Evolutionary conservation across 2,329 filamentous ascomycete genomes (phyloP).

Genomic region (Davidsoniella virescens): DNA sequence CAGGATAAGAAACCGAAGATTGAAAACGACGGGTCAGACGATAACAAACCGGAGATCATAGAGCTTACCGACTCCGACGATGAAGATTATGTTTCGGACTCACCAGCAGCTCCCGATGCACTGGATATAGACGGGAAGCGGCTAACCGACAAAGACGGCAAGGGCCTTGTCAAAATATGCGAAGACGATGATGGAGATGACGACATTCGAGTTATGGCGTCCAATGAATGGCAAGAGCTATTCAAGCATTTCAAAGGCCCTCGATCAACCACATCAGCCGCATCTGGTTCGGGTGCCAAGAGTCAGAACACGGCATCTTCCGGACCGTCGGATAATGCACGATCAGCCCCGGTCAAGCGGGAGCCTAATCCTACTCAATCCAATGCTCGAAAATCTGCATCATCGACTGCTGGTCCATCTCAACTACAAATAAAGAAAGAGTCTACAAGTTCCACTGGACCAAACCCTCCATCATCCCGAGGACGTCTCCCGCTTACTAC

Average conservation of each 20-base stretch:
- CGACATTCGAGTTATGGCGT: constrained; percentile 24
- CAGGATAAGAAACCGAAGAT: constrained; percentile 26
- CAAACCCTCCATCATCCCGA: not conserved
- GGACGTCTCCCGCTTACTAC: not conserved
- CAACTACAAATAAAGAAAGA: too few species aligned
- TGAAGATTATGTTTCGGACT: constrained; percentile 17
- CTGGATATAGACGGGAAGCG: constrained; percentile 48
- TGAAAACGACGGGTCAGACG: constrained; percentile 18
- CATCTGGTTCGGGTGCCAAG: not conserved
- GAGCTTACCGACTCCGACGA: constrained; percentile 19
- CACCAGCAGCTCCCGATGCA: constrained; percentile 31
- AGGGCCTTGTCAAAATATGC: constrained; percentile 57
- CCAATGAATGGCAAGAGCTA: constrained; percentile 50
- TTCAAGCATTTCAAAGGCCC: constrained; percentile 5
- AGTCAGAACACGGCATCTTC: too few species aligned
- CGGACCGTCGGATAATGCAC: too few species aligned
- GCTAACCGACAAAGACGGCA: constrained; percentile 49
- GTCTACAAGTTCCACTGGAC: too few species aligned
- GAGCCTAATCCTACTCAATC: not conserved
- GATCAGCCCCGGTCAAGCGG: not conserved
- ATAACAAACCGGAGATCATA: constrained; percentile 25
- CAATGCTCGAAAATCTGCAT: too few species aligned
- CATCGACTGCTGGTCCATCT: too few species aligned
- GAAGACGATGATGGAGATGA: constrained; percentile 47
- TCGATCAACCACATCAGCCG: not conserved